A percentile compares a stretch with the other conserved stretches of the same genome.
phyloP scores from a whole-genome alignment of 257 asterid species.

The Nicotiana tomentosiformis region DNA sequence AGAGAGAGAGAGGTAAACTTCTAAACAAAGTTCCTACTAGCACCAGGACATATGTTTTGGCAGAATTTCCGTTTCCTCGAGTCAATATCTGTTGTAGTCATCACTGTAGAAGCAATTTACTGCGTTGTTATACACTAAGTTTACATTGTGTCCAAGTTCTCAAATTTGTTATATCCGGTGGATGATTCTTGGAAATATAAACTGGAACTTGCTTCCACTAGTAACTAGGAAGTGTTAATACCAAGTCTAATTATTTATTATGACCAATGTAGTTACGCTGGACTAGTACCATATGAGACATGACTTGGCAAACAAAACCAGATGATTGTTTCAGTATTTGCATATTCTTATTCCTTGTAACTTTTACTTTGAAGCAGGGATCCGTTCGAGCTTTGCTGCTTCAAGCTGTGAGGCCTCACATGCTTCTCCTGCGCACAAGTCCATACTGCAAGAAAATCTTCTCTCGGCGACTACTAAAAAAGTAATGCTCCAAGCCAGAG shows the following conservation, averaged over 20 bases:
- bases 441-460: conserved; percentile 47
- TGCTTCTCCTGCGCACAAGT: conserved; percentile 24
- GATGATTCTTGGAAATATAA: not conserved
- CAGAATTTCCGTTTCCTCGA: not conserved
- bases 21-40: not conserved
- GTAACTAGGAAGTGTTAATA: not conserved
- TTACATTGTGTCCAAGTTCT: not conserved
- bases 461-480: conserved; percentile 31
- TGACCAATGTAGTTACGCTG: not conserved
- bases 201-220: not conserved
- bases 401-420: conserved; percentile 26
- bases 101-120: not conserved
- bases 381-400: conserved; percentile 17
- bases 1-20: not conserved
- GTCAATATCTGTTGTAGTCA: not conserved
- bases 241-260: not conserved
- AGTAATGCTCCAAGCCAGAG: conserved; percentile 14
- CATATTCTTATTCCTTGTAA: not conserved
- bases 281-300: not conserved
- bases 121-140: not conserved
- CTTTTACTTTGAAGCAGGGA: conserved; percentile 23
- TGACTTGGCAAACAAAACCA: not conserved
- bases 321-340: not conserved
- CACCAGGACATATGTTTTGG: not conserved
- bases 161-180: not conserved